phyloP scores from a whole-genome alignment of 495 filamentous ascomycete genomes.

The Astrothelium macrocarpum region DNA sequence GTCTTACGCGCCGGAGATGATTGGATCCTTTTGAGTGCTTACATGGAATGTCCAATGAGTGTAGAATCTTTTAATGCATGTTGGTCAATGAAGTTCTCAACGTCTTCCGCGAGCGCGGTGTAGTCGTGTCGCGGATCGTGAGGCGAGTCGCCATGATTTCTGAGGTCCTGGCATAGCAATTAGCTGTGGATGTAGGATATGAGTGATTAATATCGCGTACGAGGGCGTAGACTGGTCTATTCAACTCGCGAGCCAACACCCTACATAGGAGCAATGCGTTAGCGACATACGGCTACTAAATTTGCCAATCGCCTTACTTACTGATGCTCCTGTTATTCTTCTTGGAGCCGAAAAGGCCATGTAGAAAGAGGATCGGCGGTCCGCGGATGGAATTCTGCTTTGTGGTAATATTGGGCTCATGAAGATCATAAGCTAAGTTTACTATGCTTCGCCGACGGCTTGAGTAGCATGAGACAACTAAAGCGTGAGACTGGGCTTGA shows the following conservation, averaged over 20 bases:
- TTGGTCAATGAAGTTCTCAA: slow-evolving; percentile 67
- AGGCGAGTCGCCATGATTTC: slow-evolving; percentile 89
- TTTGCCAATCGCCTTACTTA: slow-evolving; percentile 56
- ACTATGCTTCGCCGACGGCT: slow-evolving; percentile 13
- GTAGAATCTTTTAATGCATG: slow-evolving; percentile 61
- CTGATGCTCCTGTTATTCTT: slow-evolving; percentile 93
- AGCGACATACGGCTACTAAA: slow-evolving; percentile 7
- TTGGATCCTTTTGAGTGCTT: slow-evolving; percentile 22
- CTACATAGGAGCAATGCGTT: slow-evolving; percentile 37
- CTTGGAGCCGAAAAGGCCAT: slow-evolving; percentile 93
- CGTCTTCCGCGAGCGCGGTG: slow-evolving; percentile 73
- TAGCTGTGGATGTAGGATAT: background rate
- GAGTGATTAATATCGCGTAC: slow-evolving; percentile 40
- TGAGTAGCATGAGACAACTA: background rate
- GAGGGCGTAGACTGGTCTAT: slow-evolving; percentile 71
- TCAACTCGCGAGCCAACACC: slow-evolving; percentile 70
- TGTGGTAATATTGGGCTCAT: slow-evolving; percentile 35
- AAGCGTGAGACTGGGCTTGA: background rate
- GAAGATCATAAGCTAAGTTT: slow-evolving; percentile 48
- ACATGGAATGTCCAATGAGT: slow-evolving; percentile 95
- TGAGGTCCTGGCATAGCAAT: slow-evolving; percentile 55
- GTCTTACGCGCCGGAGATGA: background rate
- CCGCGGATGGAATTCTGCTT: slow-evolving; percentile 19
- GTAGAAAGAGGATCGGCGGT: slow-evolving; percentile 82
- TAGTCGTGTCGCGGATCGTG: slow-evolving; percentile 76